These are phyloP conservation scores for Chlamydomonas incerta DNA, from an alignment of 139 green algal genomes.

Conservation along the genomic window DNA sequence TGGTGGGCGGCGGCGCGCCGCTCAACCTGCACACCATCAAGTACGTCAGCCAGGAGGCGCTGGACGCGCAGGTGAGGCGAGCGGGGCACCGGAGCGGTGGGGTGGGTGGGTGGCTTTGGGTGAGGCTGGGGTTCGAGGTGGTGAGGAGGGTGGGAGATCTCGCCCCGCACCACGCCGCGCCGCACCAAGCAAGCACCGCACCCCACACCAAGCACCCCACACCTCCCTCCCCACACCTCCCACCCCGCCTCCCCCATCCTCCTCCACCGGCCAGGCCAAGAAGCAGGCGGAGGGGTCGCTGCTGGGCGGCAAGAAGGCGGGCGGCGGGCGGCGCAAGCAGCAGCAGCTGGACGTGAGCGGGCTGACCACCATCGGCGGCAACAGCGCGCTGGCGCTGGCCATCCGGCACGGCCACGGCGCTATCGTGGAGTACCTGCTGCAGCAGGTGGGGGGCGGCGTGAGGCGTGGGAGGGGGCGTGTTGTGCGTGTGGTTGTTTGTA, in stretches of 20 bases:
- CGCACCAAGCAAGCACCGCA: too few species aligned
- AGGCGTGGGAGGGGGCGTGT: too few species aligned
- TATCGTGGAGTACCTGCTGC: constrained; percentile 55
- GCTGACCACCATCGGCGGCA: constrained; percentile 58
- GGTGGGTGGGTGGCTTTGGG: too few species aligned
- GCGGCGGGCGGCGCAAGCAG: constrained; percentile 15
- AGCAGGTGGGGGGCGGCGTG: constrained; percentile 11
- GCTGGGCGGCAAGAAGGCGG: constrained; percentile 31
- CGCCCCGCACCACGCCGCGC: too few species aligned
- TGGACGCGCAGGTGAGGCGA: constrained; percentile 32
- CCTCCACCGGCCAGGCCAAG: too few species aligned
- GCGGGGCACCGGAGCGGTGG: too few species aligned
- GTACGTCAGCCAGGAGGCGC: constrained; percentile 53
- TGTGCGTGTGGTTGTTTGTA: too few species aligned
- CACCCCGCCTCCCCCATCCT: too few species aligned
- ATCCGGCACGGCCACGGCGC: constrained; percentile 51
- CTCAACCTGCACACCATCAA: constrained; percentile 60
- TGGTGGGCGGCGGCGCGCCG: constrained; percentile 40
- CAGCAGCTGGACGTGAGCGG: constrained; percentile 47
- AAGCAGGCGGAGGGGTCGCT: neutral
- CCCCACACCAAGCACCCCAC: too few species aligned
- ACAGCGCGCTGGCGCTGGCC: constrained; percentile 53
- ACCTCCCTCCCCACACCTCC: too few species aligned
- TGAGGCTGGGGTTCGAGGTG: too few species aligned
- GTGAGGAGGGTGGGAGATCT: too few species aligned